Evolutionary conservation across 345 rosid species (phyloP).

Genomic region (Bretschneidera sinensis): DNA sequence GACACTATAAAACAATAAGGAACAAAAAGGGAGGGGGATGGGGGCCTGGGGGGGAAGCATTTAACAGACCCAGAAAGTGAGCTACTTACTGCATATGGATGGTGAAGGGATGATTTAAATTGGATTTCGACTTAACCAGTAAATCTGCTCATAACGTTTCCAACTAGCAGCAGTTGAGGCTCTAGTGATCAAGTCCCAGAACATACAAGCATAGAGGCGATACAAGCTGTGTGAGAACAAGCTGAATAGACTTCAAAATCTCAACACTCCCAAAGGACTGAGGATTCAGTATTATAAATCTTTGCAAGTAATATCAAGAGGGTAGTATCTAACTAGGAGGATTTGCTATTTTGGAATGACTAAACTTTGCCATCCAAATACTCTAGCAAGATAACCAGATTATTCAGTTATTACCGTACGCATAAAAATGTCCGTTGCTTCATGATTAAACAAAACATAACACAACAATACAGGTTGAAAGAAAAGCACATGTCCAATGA

Average conservation of each 20-base stretch:
- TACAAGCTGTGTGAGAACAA: not conserved
- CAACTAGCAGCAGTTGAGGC: not conserved
- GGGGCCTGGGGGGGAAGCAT: no score
- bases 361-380: slow-evolving; percentile 7
- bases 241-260: not conserved
- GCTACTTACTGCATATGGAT: slow-evolving; percentile 16
- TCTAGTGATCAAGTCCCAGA: not conserved
- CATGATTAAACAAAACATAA: slow-evolving; percentile 8
- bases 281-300: not conserved
- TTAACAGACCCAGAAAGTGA: slow-evolving; percentile 19
- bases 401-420: slow-evolving; percentile 8
- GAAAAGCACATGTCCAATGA: slow-evolving; percentile 22
- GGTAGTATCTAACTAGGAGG: no score
- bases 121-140: no score
- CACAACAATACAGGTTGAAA: slow-evolving; percentile 11
- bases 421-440: slow-evolving; percentile 12
- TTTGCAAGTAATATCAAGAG: not conserved
- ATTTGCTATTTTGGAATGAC: no score
- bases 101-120: slow-evolving; percentile 18
- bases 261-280: not conserved
- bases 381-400: not conserved
- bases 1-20: slow-evolving; percentile 37
- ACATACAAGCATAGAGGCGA: not conserved
- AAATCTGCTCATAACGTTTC: not conserved
- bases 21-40: slow-evolving; percentile 16